phyloP scores from a whole-genome alignment of 2,329 filamentous ascomycete species.

The Colletotrichum euphorbiae region DNA sequence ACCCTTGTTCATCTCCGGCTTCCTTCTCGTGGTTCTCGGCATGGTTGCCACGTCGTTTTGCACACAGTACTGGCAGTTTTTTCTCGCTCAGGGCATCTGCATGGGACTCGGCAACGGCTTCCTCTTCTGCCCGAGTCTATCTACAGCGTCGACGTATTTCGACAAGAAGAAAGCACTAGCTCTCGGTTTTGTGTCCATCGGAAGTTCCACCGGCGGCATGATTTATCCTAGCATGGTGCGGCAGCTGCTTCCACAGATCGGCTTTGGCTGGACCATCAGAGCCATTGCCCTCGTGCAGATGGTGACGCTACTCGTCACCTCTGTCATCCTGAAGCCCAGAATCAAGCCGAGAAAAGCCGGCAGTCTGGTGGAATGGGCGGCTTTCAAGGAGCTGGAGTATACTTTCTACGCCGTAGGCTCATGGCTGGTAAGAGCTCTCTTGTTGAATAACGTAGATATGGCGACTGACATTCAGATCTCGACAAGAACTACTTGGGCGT shows the following conservation, averaged over 20 bases:
- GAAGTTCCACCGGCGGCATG: constrained; percentile 67
- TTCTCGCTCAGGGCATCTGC: constrained; percentile 66
- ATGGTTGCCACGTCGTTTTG: constrained; percentile 59
- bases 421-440: constrained; percentile 43
- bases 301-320: constrained; percentile 52
- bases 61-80: constrained; percentile 65
- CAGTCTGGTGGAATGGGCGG: constrained; percentile 56
- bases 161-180: constrained; percentile 66
- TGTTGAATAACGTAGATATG: background rate
- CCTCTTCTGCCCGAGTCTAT: constrained; percentile 73
- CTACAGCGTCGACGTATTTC: constrained; percentile 76
- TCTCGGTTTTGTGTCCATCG: constrained; percentile 70
- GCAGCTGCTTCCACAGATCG: constrained; percentile 64
- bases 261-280: constrained; percentile 70
- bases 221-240: constrained; percentile 69
- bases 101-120: constrained; percentile 70
- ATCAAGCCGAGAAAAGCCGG: constrained; percentile 56
- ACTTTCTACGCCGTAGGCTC: constrained; percentile 52
- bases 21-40: constrained; percentile 56
- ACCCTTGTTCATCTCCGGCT: constrained; percentile 54
- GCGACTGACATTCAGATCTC: constrained; percentile 26
- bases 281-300: constrained; percentile 70
- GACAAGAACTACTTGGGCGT: constrained; percentile 60
- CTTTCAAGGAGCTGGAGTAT: constrained; percentile 60
- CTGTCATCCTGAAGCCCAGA: constrained; percentile 55